Conservation (phyloP, 2,329 filamentous ascomycete genomes). For the Cladosporium austrohemisphaericum region DNA sequence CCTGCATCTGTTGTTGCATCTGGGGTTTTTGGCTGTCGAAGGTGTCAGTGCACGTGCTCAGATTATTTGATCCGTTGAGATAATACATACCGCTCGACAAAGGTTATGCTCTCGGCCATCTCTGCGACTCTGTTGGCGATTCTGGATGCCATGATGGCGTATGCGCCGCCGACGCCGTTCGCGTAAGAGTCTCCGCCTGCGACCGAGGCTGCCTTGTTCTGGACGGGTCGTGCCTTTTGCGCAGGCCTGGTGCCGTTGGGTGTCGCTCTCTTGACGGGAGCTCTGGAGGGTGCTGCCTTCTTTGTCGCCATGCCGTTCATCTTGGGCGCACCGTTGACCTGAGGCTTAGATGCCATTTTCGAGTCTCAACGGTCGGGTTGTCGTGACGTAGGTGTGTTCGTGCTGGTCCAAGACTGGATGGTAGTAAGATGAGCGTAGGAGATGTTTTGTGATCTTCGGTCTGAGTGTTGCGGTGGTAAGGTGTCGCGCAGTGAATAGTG, state of each 20-base stretch:
- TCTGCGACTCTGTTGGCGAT: constrained; percentile 51
- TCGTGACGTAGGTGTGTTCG: not conserved
- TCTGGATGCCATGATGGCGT: constrained; percentile 49
- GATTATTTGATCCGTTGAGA: not conserved
- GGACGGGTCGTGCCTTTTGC: constrained; percentile 25
- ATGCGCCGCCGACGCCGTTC: constrained; percentile 40
- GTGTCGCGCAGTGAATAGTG: not conserved
- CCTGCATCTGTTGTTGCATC: constrained; percentile 22
- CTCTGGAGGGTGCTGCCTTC: constrained; percentile 21
- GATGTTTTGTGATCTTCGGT: not conserved
- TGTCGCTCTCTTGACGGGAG: constrained; percentile 18
- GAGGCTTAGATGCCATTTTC: constrained; percentile 17
- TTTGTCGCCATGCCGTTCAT: constrained; percentile 23
- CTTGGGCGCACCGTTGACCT: constrained; percentile 27
- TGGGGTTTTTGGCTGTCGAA: constrained; percentile 25
- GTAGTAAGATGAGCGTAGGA: not conserved
- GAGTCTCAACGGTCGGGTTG: not conserved
- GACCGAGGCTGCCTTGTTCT: constrained; percentile 34
- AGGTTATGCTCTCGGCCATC: constrained; percentile 52
- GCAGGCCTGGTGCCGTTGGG: constrained; percentile 9
- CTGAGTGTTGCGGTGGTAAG: not conserved
- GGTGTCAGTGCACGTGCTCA: constrained; percentile 6
- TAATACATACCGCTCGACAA: constrained; percentile 42
- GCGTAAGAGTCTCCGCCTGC: constrained; percentile 26
- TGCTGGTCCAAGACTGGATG: not conserved